These are phyloP conservation scores for Candida smagusa DNA, from an alignment of 1,139 yeast genomes.

Conservation along the genomic window DNA sequence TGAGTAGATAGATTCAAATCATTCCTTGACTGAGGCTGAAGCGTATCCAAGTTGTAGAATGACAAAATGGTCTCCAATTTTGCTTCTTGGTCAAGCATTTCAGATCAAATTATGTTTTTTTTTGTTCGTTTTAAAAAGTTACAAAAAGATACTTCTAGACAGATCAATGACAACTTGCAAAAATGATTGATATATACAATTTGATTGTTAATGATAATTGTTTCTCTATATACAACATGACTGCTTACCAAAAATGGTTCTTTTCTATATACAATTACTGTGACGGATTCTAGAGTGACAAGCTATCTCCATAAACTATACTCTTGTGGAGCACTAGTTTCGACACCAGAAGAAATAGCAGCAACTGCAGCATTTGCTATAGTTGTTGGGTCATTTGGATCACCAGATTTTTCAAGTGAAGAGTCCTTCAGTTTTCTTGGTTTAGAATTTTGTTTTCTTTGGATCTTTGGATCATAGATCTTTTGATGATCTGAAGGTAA, in stretches of 20 bases:
- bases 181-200: no score
- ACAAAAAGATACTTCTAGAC: neutral
- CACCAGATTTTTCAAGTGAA: conserved; percentile 1
- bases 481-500: neutral
- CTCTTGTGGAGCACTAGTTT: conserved; percentile 30
- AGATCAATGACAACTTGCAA: no score
- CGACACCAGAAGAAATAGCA: conserved; percentile 29
- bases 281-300: no score
- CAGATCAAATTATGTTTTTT: no score
- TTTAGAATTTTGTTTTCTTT: neutral
- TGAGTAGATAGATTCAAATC: conserved; percentile 19
- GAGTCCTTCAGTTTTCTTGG: neutral
- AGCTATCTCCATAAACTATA: conserved; percentile 34
- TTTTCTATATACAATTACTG: no score
- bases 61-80: conserved; percentile 16
- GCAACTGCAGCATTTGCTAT: conserved; percentile 40
- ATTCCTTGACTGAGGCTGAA: conserved; percentile 19
- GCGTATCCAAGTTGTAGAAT: conserved; percentile 26
- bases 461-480: neutral
- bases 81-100: conserved; percentile 28
- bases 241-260: no score
- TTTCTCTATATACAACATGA: no score
- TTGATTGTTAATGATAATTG: no score
- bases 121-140: neutral
- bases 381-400: conserved; percentile 24